These are phyloP conservation scores for Vitis hybrid DNA, from an alignment of 177 flowering plant genomes.

Conservation along the genomic window DNA sequence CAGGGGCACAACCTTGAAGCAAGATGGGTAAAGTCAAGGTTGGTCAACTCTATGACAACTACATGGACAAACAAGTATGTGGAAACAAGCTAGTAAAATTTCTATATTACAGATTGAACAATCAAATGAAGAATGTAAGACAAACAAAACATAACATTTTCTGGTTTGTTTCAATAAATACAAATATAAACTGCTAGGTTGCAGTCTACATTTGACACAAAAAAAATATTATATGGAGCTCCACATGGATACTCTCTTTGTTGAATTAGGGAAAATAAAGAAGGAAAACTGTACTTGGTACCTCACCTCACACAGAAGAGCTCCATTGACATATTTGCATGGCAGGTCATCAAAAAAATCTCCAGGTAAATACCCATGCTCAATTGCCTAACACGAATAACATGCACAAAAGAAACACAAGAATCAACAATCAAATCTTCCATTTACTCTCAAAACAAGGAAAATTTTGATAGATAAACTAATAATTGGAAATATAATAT, in stretches of 20 bases:
- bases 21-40: too few relatives aligned
- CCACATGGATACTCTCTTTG: background rate
- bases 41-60: too few relatives aligned
- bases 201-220: background rate
- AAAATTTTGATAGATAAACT: background rate
- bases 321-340: constrained; percentile 25
- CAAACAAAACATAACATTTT: background rate
- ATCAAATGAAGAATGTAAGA: too few relatives aligned
- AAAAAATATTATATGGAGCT: background rate
- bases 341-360: constrained; percentile 25
- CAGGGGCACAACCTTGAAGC: too few relatives aligned
- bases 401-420: background rate
- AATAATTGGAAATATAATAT: background rate
- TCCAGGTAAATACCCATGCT: constrained; percentile 29
- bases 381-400: constrained; percentile 24
- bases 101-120: too few relatives aligned
- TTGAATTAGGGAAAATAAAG: background rate
- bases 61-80: too few relatives aligned
- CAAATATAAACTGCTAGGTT: background rate
- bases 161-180: background rate
- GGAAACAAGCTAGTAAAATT: too few relatives aligned
- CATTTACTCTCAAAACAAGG: background rate
- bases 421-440: background rate
- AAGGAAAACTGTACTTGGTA: background rate
- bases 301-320: constrained; percentile 29